A percentile compares a stretch with the other conserved stretches of the same genome.
Evolutionary conservation across 345 rosid genomes (phyloP).

Genomic region (Pistacia atlantica): DNA sequence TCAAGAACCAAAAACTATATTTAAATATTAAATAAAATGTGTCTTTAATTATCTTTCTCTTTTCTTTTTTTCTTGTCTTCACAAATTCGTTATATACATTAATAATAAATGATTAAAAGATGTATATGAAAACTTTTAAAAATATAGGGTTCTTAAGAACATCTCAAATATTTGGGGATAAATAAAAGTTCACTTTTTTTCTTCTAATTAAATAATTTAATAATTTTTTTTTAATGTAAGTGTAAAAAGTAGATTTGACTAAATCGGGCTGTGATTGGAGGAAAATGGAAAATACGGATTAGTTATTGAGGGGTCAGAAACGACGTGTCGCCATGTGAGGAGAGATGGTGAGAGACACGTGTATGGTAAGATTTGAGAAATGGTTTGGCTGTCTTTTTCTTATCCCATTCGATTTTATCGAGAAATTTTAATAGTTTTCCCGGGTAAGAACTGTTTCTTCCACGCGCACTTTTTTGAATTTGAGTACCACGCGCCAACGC

Average conservation of each 20-base stretch:
- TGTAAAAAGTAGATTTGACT: background rate
- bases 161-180: no score
- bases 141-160: no score
- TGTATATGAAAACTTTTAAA: no score
- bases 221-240: no score
- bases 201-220: no score
- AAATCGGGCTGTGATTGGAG: conserved; percentile 16
- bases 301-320: background rate
- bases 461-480: conserved; percentile 1
- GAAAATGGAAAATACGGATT: background rate
- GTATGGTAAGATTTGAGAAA: conserved; percentile 16
- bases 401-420: conserved; percentile 30
- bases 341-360: background rate
- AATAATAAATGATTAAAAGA: no score
- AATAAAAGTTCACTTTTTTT: no score
- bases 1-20: no score
- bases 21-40: conserved; percentile 6
- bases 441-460: background rate
- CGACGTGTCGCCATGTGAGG: conserved; percentile 19
- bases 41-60: no score
- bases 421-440: conserved; percentile 6
- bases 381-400: conserved; percentile 22
- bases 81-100: no score
- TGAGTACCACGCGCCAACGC: background rate
- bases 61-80: no score